phyloP scores from a whole-genome alignment of 306 rosid genomes.

The Corylus heterophylla region DNA sequence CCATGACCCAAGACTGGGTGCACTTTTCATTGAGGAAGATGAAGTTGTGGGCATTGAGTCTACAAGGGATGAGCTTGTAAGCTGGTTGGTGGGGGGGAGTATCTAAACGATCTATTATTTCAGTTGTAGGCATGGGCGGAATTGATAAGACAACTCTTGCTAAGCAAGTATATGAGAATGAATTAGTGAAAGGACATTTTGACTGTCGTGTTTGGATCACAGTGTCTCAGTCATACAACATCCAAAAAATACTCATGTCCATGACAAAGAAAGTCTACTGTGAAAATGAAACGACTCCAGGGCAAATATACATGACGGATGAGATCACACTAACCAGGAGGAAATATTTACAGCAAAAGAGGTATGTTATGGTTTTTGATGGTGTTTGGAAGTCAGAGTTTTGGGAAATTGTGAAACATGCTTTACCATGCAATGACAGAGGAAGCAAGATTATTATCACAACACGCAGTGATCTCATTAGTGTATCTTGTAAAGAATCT shows the following conservation, averaged over 20 bases:
- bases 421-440: too few species aligned
- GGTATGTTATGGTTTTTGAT: neutral
- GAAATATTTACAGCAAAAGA: slow-evolving; percentile 4
- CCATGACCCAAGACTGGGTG: neutral
- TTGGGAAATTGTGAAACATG: too few species aligned
- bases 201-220: slow-evolving; percentile 4
- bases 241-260: neutral
- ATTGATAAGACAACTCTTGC: slow-evolving; percentile 5
- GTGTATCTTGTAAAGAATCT: neutral
- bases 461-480: neutral
- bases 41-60: slow-evolving; percentile 3
- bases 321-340: neutral
- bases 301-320: neutral
- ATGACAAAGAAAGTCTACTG: neutral
- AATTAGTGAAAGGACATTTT: neutral
- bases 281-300: neutral
- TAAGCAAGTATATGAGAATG: neutral
- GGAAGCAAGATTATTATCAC: too few species aligned
- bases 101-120: neutral
- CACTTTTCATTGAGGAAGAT: slow-evolving; percentile 5
- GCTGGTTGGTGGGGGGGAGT: neutral
- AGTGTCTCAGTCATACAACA: slow-evolving; percentile 4
- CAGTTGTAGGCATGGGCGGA: neutral
- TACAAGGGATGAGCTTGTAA: neutral
- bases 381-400: too few species aligned